phyloP scores from a whole-genome alignment of 768 basidiomycete species.

The Macrolepiota albuminosa region DNA sequence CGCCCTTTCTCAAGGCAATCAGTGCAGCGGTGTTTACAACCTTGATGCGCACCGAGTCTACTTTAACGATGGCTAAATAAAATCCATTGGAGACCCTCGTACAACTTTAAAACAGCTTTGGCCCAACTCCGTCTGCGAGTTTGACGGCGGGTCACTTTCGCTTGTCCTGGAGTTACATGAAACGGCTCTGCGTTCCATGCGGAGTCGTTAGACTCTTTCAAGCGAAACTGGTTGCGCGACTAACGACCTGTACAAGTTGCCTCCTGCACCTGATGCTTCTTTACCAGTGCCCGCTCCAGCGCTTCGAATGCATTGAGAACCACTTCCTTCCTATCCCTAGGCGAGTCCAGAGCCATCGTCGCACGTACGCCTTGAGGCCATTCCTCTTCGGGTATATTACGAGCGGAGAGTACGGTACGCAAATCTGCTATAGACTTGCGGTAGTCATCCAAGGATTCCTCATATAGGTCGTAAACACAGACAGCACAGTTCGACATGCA shows the following conservation, averaged over 20 bases:
- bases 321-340: constrained; percentile 27
- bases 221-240: constrained; percentile 9
- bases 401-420: constrained; percentile 40
- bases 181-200: not conserved
- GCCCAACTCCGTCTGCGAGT: not conserved
- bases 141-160: not conserved
- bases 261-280: constrained; percentile 31
- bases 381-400: constrained; percentile 46
- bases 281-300: constrained; percentile 53
- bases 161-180: not conserved
- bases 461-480: constrained; percentile 88
- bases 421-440: constrained; percentile 47
- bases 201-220: constrained; percentile 3
- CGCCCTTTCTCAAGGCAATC: not conserved
- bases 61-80: constrained; percentile 42
- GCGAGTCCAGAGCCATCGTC: not conserved
- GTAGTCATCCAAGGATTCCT: constrained; percentile 66
- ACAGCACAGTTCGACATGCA: constrained; percentile 94
- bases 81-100: constrained; percentile 46
- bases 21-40: not conserved
- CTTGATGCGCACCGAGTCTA: not conserved
- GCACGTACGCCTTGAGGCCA: constrained; percentile 61
- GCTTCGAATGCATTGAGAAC: constrained; percentile 68
- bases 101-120: constrained; percentile 19
- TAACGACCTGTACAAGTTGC: constrained; percentile 18